Evolutionary conservation across 2,329 filamentous ascomycete genomes (phyloP), one percentile per base, ranked within the genome.

Genomic region (Pyrenophora tritici-repentis): DNA sequence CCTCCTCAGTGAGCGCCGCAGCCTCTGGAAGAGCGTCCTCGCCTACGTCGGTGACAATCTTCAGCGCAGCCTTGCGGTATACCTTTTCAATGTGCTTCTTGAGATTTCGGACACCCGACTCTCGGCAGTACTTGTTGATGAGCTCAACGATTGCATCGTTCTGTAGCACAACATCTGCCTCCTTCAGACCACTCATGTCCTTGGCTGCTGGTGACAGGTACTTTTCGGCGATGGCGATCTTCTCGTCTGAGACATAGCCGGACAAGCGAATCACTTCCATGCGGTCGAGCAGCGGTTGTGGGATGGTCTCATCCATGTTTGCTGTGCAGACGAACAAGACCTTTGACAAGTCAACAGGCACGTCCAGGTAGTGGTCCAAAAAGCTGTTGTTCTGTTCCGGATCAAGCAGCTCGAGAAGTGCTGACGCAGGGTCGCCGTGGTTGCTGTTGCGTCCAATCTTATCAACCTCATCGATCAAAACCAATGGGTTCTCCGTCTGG

Each of bases 11-110:
- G 49, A 96, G 76, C 4, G 90, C 91, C 57, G 90, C 85, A 17
- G 89, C 86, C 70, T 97, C 92, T 3, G 89, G 83, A 2, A 96
- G 76, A 1, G 82, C 89, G 5, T 91, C 87, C 68, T 97, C 92
- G 42, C 93, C 93, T 12, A 97, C 82, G 57, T 97, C 92, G 71
- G 93, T 89, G 10, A 99, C 93, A 61, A 99, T 99, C 77, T 97
- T 97, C 56, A 99, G 81, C 0, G 94, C 95, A 12, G 93, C 91
- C 76, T 99, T 99, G 51, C 94, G 87, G 76, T 97, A 99, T 3
- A 99, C 91, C 79, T 99, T 99, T 74, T 99, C 94, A 56, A 99
- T 99, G 74, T 97, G 93, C 80, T 99, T 97, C 83, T 99, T 99
- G 55, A 99, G 79, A 70, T 99, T 99, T 61, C 94, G 88, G 7